phyloP scores from a whole-genome alignment of 352 stramenopile species.

The Phytopythium boreale region DNA sequence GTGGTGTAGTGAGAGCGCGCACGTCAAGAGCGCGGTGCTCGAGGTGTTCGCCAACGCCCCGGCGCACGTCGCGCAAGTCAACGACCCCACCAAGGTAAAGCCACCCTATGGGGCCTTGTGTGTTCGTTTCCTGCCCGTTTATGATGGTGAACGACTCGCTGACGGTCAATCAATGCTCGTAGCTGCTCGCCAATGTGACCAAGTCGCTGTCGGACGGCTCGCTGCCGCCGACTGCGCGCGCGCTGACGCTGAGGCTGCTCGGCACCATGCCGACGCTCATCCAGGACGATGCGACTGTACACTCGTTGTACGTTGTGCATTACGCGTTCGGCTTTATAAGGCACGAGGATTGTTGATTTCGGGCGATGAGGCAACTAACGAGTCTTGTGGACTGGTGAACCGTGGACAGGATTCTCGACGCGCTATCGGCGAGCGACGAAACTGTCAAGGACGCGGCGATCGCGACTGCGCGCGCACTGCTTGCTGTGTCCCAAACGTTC shows the following conservation, averaged over 20 bases:
- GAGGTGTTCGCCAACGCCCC: conserved; percentile 33
- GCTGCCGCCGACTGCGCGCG: conserved; percentile 12
- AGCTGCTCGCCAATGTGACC: conserved; percentile 24
- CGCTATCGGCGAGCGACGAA: not conserved
- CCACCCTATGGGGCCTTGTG: too few relatives aligned
- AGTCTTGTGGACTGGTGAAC: too few relatives aligned
- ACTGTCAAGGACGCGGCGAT: conserved; percentile 32
- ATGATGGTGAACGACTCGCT: too few relatives aligned
- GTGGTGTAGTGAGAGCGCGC: conserved; percentile 27
- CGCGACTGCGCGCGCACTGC: conserved; percentile 22
- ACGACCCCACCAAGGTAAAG: conserved; percentile 47
- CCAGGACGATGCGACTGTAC: conserved; percentile 18
- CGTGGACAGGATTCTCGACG: not conserved
- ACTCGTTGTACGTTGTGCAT: conserved; percentile 18
- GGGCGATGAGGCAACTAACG: too few relatives aligned
- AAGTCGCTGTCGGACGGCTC: conserved; percentile 13
- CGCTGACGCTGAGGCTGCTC: conserved; percentile 33
- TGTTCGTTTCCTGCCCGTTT: too few relatives aligned
- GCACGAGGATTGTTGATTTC: too few relatives aligned
- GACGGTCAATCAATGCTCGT: conserved; percentile 1
- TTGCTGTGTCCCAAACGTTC: conserved; percentile 24
- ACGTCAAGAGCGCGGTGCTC: conserved; percentile 38
- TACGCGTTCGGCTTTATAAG: too few relatives aligned
- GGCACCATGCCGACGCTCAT: conserved; percentile 44
- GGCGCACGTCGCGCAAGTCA: conserved; percentile 46